Evolutionary conservation across 495 filamentous ascomycete species (phyloP).

Genomic region (Bryoglossum gracile): DNA sequence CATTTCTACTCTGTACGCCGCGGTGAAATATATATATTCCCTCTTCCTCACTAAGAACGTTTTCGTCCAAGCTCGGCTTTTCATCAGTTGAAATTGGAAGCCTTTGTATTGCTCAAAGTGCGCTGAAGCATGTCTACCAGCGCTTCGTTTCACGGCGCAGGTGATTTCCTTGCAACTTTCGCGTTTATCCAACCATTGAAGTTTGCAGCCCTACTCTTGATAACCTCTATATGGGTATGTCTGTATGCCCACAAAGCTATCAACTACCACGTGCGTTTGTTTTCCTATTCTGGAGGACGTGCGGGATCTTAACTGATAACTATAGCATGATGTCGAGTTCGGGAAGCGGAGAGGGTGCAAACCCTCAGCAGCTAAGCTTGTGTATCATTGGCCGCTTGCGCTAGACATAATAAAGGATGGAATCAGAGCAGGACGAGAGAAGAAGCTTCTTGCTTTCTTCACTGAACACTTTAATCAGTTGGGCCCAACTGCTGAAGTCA

Average conservation of each 20-base stretch:
- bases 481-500: constrained; percentile 9
- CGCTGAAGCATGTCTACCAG: constrained; percentile 1
- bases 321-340: constrained; percentile 6
- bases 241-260: constrained; percentile 3
- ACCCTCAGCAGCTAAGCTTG: background rate
- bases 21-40: no score
- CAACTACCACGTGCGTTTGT: constrained; percentile 2
- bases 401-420: background rate
- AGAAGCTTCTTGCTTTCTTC: constrained; percentile 4
- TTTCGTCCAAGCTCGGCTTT: no score
- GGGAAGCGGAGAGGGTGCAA: background rate
- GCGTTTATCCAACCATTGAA: background rate
- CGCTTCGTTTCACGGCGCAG: constrained; percentile 1
- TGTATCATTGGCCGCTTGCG: constrained; percentile 29
- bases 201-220: constrained; percentile 1
- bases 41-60: no score
- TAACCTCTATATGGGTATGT: constrained; percentile 1
- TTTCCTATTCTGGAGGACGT: background rate
- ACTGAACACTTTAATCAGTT: constrained; percentile 13
- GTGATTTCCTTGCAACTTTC: constrained; percentile 2
- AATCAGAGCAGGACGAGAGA: constrained; percentile 1
- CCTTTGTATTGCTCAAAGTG: background rate
- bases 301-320: background rate
- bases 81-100: background rate
- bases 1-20: no score